Evolutionary conservation across 1,284 basidiomycete species (phyloP).

Genomic region (Hypsizygus ulmarius): DNA sequence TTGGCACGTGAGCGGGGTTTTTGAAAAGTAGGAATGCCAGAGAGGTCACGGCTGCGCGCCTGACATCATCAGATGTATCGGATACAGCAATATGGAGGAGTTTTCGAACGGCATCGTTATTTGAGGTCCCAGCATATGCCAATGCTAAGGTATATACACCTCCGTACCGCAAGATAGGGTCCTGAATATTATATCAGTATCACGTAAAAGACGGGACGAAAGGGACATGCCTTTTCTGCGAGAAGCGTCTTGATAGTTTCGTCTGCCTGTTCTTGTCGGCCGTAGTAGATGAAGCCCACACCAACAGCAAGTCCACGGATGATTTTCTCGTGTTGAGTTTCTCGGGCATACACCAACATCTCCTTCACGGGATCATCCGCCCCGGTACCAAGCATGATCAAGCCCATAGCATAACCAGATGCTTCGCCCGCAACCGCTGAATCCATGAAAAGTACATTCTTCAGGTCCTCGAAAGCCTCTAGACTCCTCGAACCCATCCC

Average conservation of each 20-base stretch:
- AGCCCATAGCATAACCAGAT: slow-evolving; percentile 92
- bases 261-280: slow-evolving; percentile 87
- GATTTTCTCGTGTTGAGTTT: slow-evolving; percentile 98
- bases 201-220: neutral
- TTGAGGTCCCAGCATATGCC: slow-evolving; percentile 92
- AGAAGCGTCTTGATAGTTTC: slow-evolving; percentile 72
- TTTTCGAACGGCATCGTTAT: slow-evolving; percentile 88
- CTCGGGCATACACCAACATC: slow-evolving; percentile 91
- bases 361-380: slow-evolving; percentile 78
- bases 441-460: slow-evolving; percentile 85
- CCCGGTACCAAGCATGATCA: slow-evolving; percentile 93
- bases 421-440: slow-evolving; percentile 94
- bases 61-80: slow-evolving; percentile 94
- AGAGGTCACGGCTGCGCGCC: slow-evolving; percentile 90
- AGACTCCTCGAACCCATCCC: slow-evolving; percentile 88
- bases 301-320: slow-evolving; percentile 92
- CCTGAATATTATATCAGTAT: slow-evolving; percentile 45
- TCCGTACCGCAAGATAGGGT: slow-evolving; percentile 93
- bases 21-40: slow-evolving; percentile 95
- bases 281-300: slow-evolving; percentile 87
- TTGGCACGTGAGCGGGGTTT: slow-evolving; percentile 89
- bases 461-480: slow-evolving; percentile 89
- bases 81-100: slow-evolving; percentile 94
- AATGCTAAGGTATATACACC: slow-evolving; percentile 94
- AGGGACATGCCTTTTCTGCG: slow-evolving; percentile 72